Evolutionary conservation across 2,329 filamentous ascomycete genomes (phyloP).

Genomic region (Colletotrichum sp.): DNA sequence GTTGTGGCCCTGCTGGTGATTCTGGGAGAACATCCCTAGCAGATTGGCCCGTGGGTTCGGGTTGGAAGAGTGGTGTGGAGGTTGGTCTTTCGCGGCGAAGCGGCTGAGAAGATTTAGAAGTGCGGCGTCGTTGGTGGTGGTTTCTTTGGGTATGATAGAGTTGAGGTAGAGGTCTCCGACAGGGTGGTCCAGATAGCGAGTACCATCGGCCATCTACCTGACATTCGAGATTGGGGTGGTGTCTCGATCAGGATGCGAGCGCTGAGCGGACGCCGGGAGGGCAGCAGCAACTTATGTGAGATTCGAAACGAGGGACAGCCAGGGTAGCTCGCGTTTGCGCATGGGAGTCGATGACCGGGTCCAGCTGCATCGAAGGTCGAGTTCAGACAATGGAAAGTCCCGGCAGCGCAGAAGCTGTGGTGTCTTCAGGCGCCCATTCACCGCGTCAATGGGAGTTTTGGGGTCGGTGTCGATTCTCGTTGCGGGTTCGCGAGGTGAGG

Average conservation of each 20-base stretch:
- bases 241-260: constrained; percentile 19
- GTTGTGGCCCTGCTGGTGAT: constrained; percentile 75
- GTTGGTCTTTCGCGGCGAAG: constrained; percentile 32
- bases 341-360: constrained; percentile 34
- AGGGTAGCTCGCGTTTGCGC: constrained; percentile 42
- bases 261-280: not conserved
- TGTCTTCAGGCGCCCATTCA: constrained; percentile 16
- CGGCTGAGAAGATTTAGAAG: constrained; percentile 39
- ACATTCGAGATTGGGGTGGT: constrained; percentile 29
- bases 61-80: constrained; percentile 26
- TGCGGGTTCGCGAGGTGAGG: not conserved
- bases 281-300: constrained; percentile 33
- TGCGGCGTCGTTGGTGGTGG: constrained; percentile 48
- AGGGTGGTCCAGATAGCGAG: constrained; percentile 65
- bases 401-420: constrained; percentile 8
- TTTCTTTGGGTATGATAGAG: constrained; percentile 36
- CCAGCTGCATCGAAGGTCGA: constrained; percentile 21
- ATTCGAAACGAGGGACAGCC: constrained; percentile 35
- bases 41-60: constrained; percentile 26
- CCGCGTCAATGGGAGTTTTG: not conserved
- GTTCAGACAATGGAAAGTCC: constrained; percentile 5
- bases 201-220: constrained; percentile 73
- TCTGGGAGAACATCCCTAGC: constrained; percentile 75
- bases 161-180: constrained; percentile 64
- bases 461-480: not conserved